These are phyloP conservation scores for Panaeolus cyanescens DNA, from an alignment of 768 basidiomycete species.

Conservation along the genomic window DNA sequence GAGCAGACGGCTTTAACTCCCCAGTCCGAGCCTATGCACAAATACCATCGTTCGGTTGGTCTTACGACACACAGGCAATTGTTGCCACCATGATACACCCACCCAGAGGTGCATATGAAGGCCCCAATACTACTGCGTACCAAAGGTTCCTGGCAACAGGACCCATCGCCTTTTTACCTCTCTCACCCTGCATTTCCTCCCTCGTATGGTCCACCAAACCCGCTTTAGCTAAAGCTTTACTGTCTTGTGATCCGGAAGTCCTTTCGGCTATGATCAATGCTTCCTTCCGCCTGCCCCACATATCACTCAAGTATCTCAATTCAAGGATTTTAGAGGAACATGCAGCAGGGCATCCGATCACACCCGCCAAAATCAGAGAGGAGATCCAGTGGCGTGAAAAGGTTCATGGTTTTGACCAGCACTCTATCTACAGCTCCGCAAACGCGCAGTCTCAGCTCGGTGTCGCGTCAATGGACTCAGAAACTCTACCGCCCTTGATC, in stretches of 20 bases:
- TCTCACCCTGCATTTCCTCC: constrained; percentile 76
- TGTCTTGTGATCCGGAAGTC: constrained; percentile 61
- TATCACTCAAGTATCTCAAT: constrained; percentile 72
- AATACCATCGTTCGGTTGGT: constrained; percentile 89
- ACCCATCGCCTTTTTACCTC: constrained; percentile 92
- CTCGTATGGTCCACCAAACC: constrained; percentile 95
- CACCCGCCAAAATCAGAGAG: constrained; percentile 48
- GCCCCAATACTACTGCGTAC: constrained; percentile 79
- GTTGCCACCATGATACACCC: constrained; percentile 86
- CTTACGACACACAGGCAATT: constrained; percentile 86
- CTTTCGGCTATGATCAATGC: constrained; percentile 83
- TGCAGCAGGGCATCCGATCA: constrained; percentile 43
- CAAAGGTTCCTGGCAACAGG: constrained; percentile 96
- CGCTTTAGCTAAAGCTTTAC: constrained; percentile 69
- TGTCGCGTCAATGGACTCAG: constrained; percentile 62
- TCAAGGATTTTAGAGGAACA: constrained; percentile 59
- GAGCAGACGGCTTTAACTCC: constrained; percentile 95
- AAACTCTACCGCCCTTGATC: constrained; percentile 75
- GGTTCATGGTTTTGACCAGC: constrained; percentile 63
- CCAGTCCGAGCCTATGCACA: constrained; percentile 87
- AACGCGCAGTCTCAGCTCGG: constrained; percentile 38
- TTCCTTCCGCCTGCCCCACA: constrained; percentile 81
- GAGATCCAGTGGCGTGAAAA: constrained; percentile 77
- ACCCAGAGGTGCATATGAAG: constrained; percentile 61
- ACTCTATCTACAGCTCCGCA: constrained; percentile 64